phyloP scores from a whole-genome alignment of 2,329 filamentous ascomycete genomes.

The Colletotrichum tabaci region DNA sequence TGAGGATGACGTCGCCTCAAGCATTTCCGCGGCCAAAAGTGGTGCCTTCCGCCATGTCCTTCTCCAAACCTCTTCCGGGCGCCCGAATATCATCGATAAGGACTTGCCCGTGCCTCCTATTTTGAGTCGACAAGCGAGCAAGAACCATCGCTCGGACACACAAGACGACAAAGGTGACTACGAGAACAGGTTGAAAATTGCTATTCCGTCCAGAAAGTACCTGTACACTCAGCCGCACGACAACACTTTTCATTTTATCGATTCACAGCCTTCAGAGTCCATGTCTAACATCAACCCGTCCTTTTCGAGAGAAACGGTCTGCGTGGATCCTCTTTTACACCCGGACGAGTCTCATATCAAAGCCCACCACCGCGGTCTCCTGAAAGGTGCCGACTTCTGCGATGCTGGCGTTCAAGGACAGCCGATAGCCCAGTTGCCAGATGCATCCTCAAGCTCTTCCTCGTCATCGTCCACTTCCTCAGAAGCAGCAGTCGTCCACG shows the following conservation, averaged over 20 bases:
- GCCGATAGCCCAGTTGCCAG: slow-evolving; percentile 19
- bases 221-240: neutral
- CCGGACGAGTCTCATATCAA: slow-evolving; percentile 34
- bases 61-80: slow-evolving; percentile 45
- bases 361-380: slow-evolving; percentile 42
- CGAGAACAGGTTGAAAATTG: slow-evolving; percentile 7
- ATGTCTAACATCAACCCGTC: neutral
- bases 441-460: slow-evolving; percentile 6
- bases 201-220: slow-evolving; percentile 22
- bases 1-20: slow-evolving; percentile 11
- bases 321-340: slow-evolving; percentile 40
- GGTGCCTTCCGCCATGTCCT: slow-evolving; percentile 44
- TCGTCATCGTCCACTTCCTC: slow-evolving; percentile 41
- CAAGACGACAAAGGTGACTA: neutral
- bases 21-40: slow-evolving; percentile 31
- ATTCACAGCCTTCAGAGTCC: neutral
- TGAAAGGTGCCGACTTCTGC: slow-evolving; percentile 44
- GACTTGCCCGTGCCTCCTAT: slow-evolving; percentile 44
- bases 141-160: neutral
- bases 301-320: slow-evolving; percentile 27
- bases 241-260: neutral
- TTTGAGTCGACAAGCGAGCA: slow-evolving; percentile 38
- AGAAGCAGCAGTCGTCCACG: slow-evolving; percentile 41
- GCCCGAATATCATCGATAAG: slow-evolving; percentile 43
- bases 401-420: slow-evolving; percentile 42